Evolutionary conservation across 2,329 filamentous ascomycete species (phyloP), one percentile per base, ranked within the genome.

Genomic region (Diplodia scrobiculata): DNA sequence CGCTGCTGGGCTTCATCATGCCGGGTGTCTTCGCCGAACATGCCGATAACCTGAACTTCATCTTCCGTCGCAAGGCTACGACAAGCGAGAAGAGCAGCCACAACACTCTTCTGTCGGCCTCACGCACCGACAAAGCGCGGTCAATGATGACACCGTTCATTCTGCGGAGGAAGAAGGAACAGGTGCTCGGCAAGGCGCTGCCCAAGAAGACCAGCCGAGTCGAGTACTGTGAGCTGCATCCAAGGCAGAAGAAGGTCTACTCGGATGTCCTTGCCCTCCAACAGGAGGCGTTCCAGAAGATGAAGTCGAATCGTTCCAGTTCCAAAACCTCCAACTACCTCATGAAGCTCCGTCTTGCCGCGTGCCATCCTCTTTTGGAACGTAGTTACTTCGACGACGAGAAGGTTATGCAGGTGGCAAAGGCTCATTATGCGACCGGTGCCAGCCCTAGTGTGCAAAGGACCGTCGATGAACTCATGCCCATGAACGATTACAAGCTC

Each of bases 91-190:
- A 89, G 19, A 45, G n/a, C 25, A 82, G 84, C 14, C 86, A 97
- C 74, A 91, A 91, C 25, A 90, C 92, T 1, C 84, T 98, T 11
- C 81, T 99, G 1, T 96, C 95, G 25, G 89, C 87, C 52, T 91
- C 97, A 75, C 89, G 95, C 50, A 95, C 98, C 66, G 86, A 87
- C 66, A 86, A 93, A 52, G 95, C 95, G 1, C 88, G 93, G 65
- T 92, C 90, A 0, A 99, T 99, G 82, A 87, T 99, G 73, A 92
- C 93, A 27, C 95, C 95, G 0, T 99, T 99, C 74, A 95, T 99
- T 64, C 82, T 99, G 2, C 91, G 96, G 69, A 87, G 95, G 7
- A 94, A 95, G 79, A 99, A 99, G 80, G 87, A 91, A 58, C 92
- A 98, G 73, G 93, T 97, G 9, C 84, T 98, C 52, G 47, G 32